Evolutionary conservation across 2,329 filamentous ascomycete genomes (phyloP), one percentile per base, ranked within the genome.

Genomic region (Claviceps purpurea): DNA sequence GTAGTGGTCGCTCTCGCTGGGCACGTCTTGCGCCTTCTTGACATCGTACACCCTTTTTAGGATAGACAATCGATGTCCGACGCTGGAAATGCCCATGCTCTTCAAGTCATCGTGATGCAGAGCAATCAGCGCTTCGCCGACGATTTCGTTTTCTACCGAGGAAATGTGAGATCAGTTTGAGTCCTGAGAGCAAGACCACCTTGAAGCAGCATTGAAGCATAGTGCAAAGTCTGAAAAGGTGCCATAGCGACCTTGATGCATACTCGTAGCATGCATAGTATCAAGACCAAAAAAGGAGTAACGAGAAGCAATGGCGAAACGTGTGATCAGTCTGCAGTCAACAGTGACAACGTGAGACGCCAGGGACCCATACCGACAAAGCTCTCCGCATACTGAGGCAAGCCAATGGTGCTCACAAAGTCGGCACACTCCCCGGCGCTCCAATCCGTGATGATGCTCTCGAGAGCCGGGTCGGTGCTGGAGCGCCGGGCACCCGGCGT

Each of bases 1-100:
- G 66, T 96, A 98, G 67, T 97, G 88, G 62, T 96, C 91, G 56
- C 85, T 84, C 64, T 97, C 91, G 60, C 96, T 79, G 16, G 88
- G 85, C 55, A 97, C 81, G 61, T 95, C 89, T 64, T 96, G 90
- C 57, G 89, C 89, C 66, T 91, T 85, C 72, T 98, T 98, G 63
- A 93, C 84, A 64, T 97, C 90, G 70, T 96, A 97, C 51, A 97
- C 89, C 61, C 84, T 90, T 72, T 96, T 97, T 54, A 98, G 77
- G 53, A 98, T 94, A 22, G 89, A 95, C 61, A 98, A 75, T 55
- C 93, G 84, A 71, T 98, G 93, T 42, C 93, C 93, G 47, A 96
- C 89, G 70, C 91, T 97, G 56, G 76, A 75, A 57, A 98, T 87
- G 47, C 90, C 90, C 83, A 97, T 91, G 64, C 94, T 89, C 69